These are phyloP conservation scores for thale cress (Arabidopsis thaliana) DNA, from an alignment of 345 rosid species.

Conservation along the genomic window TAIR10.1 NC_003076.8:18334501-18335000, in stretches of 20 bases:
- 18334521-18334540: slow-evolving; percentile 80
- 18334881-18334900: slow-evolving; percentile 85
- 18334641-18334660: slow-evolving; percentile 20
- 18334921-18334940: slow-evolving; percentile 94
- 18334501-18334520: slow-evolving; percentile 70
- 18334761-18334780: slow-evolving; percentile 92
- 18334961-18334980: slow-evolving; percentile 11
- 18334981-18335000: not conserved
- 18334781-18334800: slow-evolving; percentile 90
- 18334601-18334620: slow-evolving; percentile 75
- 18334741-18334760: slow-evolving; percentile 91
- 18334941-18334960: slow-evolving; percentile 59
- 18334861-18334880: slow-evolving; percentile 67
- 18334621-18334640: slow-evolving; percentile 77
- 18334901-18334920: slow-evolving; percentile 83
- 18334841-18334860: slow-evolving; percentile 53
- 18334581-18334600: slow-evolving; percentile 88
- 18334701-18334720: slow-evolving; percentile 81
- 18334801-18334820: slow-evolving; percentile 94
- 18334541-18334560: slow-evolving; percentile 68
- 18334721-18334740: slow-evolving; percentile 94
- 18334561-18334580: slow-evolving; percentile 70
- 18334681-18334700: slow-evolving; percentile 84
- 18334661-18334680: slow-evolving; percentile 71
- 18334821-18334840: slow-evolving; percentile 73